Evolutionary conservation across 805 yeast species (phyloP).

Genomic region (Lachancea thermotolerans): DNA sequence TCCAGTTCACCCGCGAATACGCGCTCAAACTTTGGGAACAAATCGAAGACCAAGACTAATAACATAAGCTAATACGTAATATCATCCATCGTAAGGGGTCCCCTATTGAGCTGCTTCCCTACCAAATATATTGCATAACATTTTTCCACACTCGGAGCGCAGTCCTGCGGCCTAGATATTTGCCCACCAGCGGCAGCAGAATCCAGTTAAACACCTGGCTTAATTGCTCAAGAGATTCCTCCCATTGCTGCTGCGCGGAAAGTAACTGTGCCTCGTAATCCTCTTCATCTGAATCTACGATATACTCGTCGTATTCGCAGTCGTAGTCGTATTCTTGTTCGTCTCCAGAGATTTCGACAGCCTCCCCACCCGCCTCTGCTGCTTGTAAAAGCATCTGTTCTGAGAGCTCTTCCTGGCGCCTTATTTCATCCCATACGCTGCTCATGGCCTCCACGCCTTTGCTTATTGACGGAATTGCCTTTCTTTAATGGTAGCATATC

Average conservation of each 20-base stretch:
- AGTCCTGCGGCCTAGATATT: slow-evolving; percentile 55
- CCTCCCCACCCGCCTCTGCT: not conserved
- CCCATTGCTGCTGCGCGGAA: slow-evolving; percentile 68
- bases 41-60: not conserved
- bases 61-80: not conserved
- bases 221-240: slow-evolving; percentile 56
- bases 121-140: slow-evolving; percentile 21
- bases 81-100: not conserved
- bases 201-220: slow-evolving; percentile 52
- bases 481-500: not conserved
- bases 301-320: slow-evolving; percentile 3
- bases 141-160: slow-evolving; percentile 36
- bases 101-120: not conserved
- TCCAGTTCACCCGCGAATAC: slow-evolving; percentile 5
- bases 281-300: slow-evolving; percentile 12
- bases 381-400: not conserved
- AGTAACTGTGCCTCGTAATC: slow-evolving; percentile 24
- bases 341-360: not conserved
- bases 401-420: slow-evolving; percentile 31
- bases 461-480: not conserved
- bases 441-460: not conserved
- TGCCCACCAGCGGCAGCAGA: slow-evolving; percentile 60
- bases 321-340: not conserved
- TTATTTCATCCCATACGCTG: not conserved
- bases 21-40: slow-evolving; percentile 1